phyloP scores from a whole-genome alignment of 371 early-diverging fungal species.

The Apophysomyces variabilis region DNA sequence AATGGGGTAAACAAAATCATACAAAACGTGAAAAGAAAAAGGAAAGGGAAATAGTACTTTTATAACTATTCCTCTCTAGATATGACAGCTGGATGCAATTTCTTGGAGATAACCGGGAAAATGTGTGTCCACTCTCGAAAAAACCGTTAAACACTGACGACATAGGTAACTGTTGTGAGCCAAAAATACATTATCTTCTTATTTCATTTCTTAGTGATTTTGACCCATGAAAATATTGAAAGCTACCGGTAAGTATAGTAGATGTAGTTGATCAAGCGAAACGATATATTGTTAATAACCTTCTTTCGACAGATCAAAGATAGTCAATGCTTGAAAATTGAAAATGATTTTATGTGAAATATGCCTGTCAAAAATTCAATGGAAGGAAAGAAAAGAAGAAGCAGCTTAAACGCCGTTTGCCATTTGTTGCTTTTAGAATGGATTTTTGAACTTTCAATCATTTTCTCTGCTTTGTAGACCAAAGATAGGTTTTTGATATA shows the following conservation, averaged over 20 bases:
- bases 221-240: conserved; percentile 41
- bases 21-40: neutral
- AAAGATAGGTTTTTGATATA: too few relatives aligned
- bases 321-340: neutral
- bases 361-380: too few relatives aligned
- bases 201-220: conserved; percentile 22
- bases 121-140: conserved; percentile 93
- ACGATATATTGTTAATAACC: neutral
- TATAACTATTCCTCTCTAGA: conserved; percentile 21
- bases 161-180: conserved; percentile 46
- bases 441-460: too few relatives aligned
- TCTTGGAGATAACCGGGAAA: conserved; percentile 78
- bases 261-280: neutral
- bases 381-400: too few relatives aligned
- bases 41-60: neutral
- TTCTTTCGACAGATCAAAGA: neutral
- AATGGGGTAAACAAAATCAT: conserved; percentile 68
- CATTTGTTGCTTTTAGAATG: too few relatives aligned
- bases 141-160: conserved; percentile 89
- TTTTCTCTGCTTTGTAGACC: too few relatives aligned
- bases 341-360: neutral
- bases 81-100: conserved; percentile 94
- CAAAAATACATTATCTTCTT: neutral
- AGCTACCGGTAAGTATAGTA: conserved; percentile 22
- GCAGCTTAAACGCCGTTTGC: too few relatives aligned